These are phyloP conservation scores for Mortierella sp. DNA, from an alignment of 371 early-diverging fungal genomes.

Conservation along the genomic window DNA sequence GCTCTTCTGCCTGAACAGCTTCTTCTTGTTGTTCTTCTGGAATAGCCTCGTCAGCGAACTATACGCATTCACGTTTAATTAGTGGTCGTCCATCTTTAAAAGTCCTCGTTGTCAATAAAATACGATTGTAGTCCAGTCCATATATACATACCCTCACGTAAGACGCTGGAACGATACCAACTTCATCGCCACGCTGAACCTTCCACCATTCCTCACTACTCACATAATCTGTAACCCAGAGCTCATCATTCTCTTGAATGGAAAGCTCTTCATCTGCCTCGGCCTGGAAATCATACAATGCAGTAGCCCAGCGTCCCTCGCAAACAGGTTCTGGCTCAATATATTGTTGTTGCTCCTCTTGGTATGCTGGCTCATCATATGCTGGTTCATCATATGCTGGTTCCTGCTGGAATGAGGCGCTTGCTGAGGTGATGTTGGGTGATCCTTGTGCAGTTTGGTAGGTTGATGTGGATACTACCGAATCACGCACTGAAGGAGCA, in stretches of 20 bases:
- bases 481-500: slow-evolving; percentile 37
- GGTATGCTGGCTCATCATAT: slow-evolving; percentile 3
- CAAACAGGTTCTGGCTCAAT: slow-evolving; percentile 52
- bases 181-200: slow-evolving; percentile 59
- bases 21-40: slow-evolving; percentile 45
- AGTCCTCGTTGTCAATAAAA: not conserved
- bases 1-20: slow-evolving; percentile 30
- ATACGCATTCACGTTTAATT: not conserved
- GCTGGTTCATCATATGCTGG: slow-evolving; percentile 46
- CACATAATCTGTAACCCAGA: slow-evolving; percentile 81
- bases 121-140: not conserved
- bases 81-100: not conserved
- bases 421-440: slow-evolving; percentile 34
- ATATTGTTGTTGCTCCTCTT: slow-evolving; percentile 47
- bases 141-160: slow-evolving; percentile 59
- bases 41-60: slow-evolving; percentile 49
- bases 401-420: slow-evolving; percentile 32
- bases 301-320: slow-evolving; percentile 69
- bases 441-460: slow-evolving; percentile 54
- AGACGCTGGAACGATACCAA: slow-evolving; percentile 69
- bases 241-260: slow-evolving; percentile 79
- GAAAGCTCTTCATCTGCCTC: slow-evolving; percentile 81
- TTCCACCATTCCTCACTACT: slow-evolving; percentile 86
- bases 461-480: slow-evolving; percentile 44
- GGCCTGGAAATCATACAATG: slow-evolving; percentile 82